Conservation (phyloP, 768 basidiomycete species). For the Russula sp. region DNA sequence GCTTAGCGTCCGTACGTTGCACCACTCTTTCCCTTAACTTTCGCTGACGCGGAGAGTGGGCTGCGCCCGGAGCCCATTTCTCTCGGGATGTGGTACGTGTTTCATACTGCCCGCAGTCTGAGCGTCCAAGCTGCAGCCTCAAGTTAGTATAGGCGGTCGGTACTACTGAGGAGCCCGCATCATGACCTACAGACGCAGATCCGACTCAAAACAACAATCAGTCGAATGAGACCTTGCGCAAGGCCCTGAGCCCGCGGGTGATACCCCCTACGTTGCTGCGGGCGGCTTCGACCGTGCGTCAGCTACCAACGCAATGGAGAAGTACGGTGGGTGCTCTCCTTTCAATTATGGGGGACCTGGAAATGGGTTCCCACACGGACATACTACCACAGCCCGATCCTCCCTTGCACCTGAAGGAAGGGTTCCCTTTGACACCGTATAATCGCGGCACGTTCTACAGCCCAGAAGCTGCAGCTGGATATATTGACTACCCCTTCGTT, state of each 20-base stretch:
- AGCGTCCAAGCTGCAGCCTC: no score
- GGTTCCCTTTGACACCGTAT: neutral
- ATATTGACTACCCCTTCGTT: neutral
- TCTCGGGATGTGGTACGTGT: no score
- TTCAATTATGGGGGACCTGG: neutral
- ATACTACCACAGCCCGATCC: slow-evolving; percentile 16
- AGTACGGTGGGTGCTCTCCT: slow-evolving; percentile 8
- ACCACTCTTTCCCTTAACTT: no score
- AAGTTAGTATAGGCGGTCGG: no score
- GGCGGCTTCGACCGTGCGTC: slow-evolving; percentile 9
- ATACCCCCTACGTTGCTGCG: slow-evolving; percentile 6
- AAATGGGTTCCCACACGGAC: neutral
- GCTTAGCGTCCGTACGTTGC: no score
- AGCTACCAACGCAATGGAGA: slow-evolving; percentile 1
- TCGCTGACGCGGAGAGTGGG: no score
- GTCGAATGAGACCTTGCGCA: neutral
- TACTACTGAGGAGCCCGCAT: neutral
- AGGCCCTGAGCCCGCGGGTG: neutral
- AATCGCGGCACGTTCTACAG: neutral
- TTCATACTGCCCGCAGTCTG: no score
- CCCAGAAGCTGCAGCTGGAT: neutral
- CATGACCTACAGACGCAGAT: no score
- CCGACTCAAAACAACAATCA: neutral
- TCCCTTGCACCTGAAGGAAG: slow-evolving; percentile 17
- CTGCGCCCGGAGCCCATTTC: no score